Evolutionary conservation across 768 basidiomycete species (phyloP).

Genomic region (Boletus rubroflammeus): DNA sequence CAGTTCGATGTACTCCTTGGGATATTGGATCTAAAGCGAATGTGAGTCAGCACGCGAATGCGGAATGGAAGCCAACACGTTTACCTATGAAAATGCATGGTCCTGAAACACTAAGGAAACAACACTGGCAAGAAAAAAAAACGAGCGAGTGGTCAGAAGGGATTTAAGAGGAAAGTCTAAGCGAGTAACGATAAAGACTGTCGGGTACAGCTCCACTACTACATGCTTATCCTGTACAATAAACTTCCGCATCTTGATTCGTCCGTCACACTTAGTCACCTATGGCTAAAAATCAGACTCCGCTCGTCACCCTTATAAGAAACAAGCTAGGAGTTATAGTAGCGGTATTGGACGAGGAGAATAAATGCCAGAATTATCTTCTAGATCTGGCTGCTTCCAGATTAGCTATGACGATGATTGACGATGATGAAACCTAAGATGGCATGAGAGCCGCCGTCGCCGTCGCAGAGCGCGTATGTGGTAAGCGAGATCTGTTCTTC

Average conservation of each 20-base stretch:
- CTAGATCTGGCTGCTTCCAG: too few relatives aligned
- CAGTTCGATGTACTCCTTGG: slow-evolving; percentile 17
- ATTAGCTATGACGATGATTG: too few relatives aligned
- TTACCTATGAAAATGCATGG: slow-evolving; percentile 21
- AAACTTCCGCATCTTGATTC: not conserved
- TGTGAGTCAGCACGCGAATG: not conserved
- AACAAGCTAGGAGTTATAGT: too few relatives aligned
- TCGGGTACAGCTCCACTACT: not conserved
- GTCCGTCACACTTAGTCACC: not conserved
- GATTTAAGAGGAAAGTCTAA: not conserved
- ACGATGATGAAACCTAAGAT: too few relatives aligned
- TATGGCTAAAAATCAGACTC: not conserved
- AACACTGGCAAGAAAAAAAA: not conserved
- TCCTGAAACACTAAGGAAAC: not conserved
- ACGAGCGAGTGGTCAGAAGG: not conserved
- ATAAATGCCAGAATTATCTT: too few relatives aligned
- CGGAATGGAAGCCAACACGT: not conserved
- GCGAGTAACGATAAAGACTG: not conserved
- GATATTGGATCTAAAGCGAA: not conserved
- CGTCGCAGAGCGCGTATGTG: too few relatives aligned
- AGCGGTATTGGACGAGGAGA: too few relatives aligned
- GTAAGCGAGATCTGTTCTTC: too few relatives aligned
- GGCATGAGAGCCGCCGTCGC: too few relatives aligned
- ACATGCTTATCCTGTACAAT: not conserved
- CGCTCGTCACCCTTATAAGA: not conserved